Evolutionary conservation across 2,329 filamentous ascomycete species (phyloP).

Genomic region (Aspergillus sp.): DNA sequence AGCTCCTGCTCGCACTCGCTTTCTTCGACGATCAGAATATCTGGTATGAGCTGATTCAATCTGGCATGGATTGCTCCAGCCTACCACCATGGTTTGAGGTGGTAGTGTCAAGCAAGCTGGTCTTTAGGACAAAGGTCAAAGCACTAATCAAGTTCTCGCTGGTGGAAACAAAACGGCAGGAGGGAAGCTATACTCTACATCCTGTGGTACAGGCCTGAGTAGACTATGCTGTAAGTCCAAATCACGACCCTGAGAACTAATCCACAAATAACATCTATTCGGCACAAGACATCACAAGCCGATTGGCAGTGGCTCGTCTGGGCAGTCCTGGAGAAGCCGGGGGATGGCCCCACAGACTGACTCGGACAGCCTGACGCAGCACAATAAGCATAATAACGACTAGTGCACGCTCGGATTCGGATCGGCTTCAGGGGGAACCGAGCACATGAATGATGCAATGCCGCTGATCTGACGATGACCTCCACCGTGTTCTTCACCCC

Average conservation of each 20-base stretch:
- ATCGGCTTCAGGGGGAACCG: not conserved
- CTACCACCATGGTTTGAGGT: not conserved
- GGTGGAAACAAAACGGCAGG: not conserved
- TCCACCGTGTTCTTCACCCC: not conserved
- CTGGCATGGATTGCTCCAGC: not conserved
- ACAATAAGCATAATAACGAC: not conserved
- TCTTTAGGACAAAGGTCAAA: not conserved
- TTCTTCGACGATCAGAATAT: constrained; percentile 10
- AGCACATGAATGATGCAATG: not conserved
- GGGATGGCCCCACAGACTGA: not conserved
- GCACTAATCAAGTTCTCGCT: constrained; percentile 4
- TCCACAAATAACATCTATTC: too few species aligned
- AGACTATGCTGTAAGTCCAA: too few species aligned
- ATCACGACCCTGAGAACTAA: too few species aligned
- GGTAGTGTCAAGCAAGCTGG: not conserved
- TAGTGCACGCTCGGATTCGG: not conserved
- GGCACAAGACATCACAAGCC: too few species aligned
- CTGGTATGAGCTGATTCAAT: too few species aligned
- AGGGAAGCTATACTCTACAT: constrained; percentile 10
- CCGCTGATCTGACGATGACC: not conserved
- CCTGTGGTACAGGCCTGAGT: constrained; percentile 9
- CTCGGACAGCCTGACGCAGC: not conserved
- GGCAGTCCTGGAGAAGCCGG: not conserved
- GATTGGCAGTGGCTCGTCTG: too few species aligned
- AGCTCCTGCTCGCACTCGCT: constrained; percentile 8